Base-by-base conservation (phyloP, 306 rosid genomes). In the Gillenia trifoliata region DNA sequence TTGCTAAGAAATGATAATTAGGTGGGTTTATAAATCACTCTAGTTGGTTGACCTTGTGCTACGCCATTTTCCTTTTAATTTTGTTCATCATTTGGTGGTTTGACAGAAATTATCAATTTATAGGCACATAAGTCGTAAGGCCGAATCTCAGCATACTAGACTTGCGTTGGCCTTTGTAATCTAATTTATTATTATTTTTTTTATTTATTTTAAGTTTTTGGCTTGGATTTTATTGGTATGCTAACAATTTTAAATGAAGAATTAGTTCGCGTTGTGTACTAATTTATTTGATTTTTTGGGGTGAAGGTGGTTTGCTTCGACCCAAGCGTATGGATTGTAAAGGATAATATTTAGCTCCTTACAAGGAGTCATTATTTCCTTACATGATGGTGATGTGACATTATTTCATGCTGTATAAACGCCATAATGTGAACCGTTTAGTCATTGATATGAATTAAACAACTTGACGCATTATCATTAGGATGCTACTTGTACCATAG, bases 11-110 rank as follows among this genome's bases (percentile, higher is more conserved):
- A 55, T 77, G 77, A 73, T 41, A 63, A 64, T 47, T 33, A 52
- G 82, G 45, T 61, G 81, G 67, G 76, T 50, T 8, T 50, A 68
- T 84, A 81, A 16, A 80, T 69, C 70, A 25, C 47, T 64, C 75
- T 34, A 56, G 71, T 82, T 70, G 40, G 8, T n/a, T n/a, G 77
- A 33, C 29, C 74, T 52, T 29, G 65, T 62, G 40, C 34, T 28
- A 23, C 23, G 22, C 4, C 56, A 31, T 43, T 76, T 11, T 62
- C 12, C 23, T 6, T 71, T 28, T 13, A 61, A 40, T n/a, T 40
- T 62, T 28, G 10, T n/a, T 66, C 64, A 38, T 73, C 49, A 66
- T 41, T 54, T 22, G 13, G 61, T 65, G 72, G 26, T 12, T 15
- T 11, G 19, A 25, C 36, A n/a, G 40, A 66, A 30, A 34, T 15